Percentiles rank a stretch among this genome's conserved stretches.
These are phyloP conservation scores for Verticillium nonalfalfae DNA, from an alignment of 2,329 filamentous ascomycete genomes.

Conservation along the genomic window DNA sequence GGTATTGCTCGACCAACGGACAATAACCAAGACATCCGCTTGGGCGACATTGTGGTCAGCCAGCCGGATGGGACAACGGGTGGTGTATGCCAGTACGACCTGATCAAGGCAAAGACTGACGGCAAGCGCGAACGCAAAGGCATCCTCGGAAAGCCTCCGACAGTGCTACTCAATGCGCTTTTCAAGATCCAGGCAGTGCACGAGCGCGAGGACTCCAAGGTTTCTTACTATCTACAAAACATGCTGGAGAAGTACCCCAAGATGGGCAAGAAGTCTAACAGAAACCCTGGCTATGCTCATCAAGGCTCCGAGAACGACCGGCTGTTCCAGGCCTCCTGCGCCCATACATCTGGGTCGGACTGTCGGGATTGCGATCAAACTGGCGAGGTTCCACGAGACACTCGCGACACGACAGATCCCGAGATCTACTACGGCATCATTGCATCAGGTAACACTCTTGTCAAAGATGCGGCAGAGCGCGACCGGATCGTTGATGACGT, in stretches of 20 bases:
- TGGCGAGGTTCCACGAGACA: background rate
- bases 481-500: constrained; percentile 3
- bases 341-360: constrained; percentile 4
- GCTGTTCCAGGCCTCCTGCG: constrained; percentile 4
- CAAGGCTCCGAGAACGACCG: constrained; percentile 5
- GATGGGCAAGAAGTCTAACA: constrained; percentile 2
- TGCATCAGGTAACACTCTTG: constrained; percentile 15
- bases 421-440: constrained; percentile 16
- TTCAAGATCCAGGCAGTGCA: too few species aligned
- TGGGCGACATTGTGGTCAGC: constrained; percentile 20
- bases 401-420: constrained; percentile 1
- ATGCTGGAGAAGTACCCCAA: constrained; percentile 1
- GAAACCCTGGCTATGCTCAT: constrained; percentile 1
- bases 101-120: constrained; percentile 7
- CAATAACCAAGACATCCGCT: constrained; percentile 14
- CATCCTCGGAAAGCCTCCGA: too few species aligned
- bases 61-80: constrained; percentile 8
- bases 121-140: background rate
- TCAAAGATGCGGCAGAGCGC: constrained; percentile 10
- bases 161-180: too few species aligned
- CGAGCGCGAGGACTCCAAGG: too few species aligned
- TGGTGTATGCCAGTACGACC: constrained; percentile 17
- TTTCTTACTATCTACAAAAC: too few species aligned
- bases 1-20: background rate
- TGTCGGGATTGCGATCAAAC: constrained; percentile 2